Conservation (phyloP, 108 stramenopile genomes). For the Bacterosira constricta region DNA sequence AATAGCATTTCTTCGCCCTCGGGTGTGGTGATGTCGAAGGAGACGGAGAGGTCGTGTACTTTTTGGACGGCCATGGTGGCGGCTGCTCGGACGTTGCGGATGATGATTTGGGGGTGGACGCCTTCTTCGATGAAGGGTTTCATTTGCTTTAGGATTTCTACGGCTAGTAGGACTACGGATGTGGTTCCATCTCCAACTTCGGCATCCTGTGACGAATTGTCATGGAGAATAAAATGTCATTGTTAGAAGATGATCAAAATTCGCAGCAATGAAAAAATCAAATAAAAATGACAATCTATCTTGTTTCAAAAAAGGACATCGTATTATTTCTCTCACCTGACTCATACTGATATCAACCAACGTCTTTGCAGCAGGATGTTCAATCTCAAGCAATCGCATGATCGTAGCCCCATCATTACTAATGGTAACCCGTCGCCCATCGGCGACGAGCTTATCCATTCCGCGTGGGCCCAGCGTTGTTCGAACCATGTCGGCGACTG, state of each 20-base stretch:
- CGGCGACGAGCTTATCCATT: constrained; percentile 98
- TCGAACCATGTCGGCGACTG: constrained; percentile 94
- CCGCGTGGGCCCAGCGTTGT: constrained; percentile 99
- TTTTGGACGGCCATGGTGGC: constrained; percentile 74
- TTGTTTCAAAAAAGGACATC: neutral
- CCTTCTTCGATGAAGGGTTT: constrained; percentile 99
- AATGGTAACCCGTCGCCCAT: constrained; percentile 90
- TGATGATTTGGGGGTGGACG: constrained; percentile 95
- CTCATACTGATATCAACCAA: constrained; percentile 98
- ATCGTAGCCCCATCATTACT: constrained; percentile 99
- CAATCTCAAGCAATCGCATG: constrained; percentile 97
- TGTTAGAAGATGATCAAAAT: too few relatives aligned
- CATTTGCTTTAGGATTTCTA: constrained; percentile 92
- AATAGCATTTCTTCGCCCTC: constrained; percentile 87
- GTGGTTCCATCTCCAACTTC: constrained; percentile 99
- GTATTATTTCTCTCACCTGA: constrained; percentile 55
- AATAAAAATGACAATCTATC: neutral
- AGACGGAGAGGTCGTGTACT: constrained; percentile 75
- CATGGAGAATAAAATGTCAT: neutral
- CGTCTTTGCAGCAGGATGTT: constrained; percentile 98
- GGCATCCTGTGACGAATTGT: constrained; percentile 83
- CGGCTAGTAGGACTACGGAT: constrained; percentile 93
- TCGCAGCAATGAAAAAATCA: neutral
- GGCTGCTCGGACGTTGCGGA: constrained; percentile 79
- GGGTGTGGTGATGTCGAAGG: constrained; percentile 45